A percentile compares a stretch with the other conserved stretches of the same genome.
These are phyloP conservation scores for Xylaria venustula DNA, from an alignment of 495 filamentous ascomycete species.

Conservation along the genomic window DNA sequence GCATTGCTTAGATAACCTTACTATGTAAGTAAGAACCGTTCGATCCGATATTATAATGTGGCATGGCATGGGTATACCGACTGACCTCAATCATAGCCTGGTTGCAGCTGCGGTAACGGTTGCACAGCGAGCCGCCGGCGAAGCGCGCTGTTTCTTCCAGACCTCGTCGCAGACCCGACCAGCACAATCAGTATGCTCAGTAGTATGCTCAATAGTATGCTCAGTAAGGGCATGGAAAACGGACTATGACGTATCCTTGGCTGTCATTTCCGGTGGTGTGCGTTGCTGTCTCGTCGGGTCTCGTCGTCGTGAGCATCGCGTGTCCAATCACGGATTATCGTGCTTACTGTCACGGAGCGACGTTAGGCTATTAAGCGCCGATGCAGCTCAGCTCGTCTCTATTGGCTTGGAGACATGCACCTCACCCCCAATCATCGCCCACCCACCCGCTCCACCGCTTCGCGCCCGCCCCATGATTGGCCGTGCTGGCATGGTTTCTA, in stretches of 20 bases:
- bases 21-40: not conserved
- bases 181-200: not conserved
- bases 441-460: conserved; percentile 17
- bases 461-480: conserved; percentile 27
- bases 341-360: conserved; percentile 15
- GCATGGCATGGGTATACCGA: not conserved
- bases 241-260: not conserved
- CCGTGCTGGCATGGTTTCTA: conserved; percentile 18
- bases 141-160: not conserved
- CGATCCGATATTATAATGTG: no score
- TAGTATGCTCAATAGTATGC: not conserved
- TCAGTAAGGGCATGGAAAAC: not conserved
- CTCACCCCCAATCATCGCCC: conserved; percentile 22
- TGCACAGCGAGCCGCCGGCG: not conserved
- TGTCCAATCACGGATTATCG: conserved; percentile 25
- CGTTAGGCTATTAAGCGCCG: conserved; percentile 30
- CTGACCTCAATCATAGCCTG: not conserved
- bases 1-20: not conserved
- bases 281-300: not conserved
- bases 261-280: not conserved
- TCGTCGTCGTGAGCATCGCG: conserved; percentile 18
- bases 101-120: not conserved
- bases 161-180: not conserved
- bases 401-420: conserved; percentile 22
- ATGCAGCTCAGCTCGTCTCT: conserved; percentile 16